Evolutionary conservation across 129 eudicot species (phyloP), one percentile per base, ranked within the genome.

Genomic region (Smallanthus sonchifolius): DNA sequence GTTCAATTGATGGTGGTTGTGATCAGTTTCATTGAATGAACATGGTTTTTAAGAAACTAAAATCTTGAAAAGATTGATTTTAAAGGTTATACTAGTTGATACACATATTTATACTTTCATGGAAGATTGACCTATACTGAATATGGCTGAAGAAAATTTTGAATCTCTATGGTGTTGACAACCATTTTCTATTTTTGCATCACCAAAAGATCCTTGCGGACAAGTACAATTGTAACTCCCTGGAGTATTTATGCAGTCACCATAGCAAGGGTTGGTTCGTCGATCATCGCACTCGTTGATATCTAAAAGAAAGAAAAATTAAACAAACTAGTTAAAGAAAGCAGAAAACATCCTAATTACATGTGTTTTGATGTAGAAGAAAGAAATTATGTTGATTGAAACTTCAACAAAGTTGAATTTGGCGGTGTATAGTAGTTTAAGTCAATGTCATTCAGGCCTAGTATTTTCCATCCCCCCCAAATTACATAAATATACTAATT

Each of bases 201-300:
- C 66, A 8, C 86, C 86, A 10, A 3, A 24, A 15, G 62, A 65
- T 44, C 83, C 84, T 16, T 24, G 38, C 8, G 67, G 65, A 45
- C 87, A 83, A 36, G 72, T 38, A 64, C 87, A 83, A 13, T 9
- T 75, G 37, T 61, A 83, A 24, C 72, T 38, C 43, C 87, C 81
- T 14, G 11, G 60, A 52, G 61, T 69, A 65, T 83, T 83, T 4
- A 28, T 65, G 79, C 87, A 83, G 30, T 15, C 16, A 7, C 76
- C 72, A 56, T 42, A 51, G 38, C 83, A 79, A 2, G 36, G 55
- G 14, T 52, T 7, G 67, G 35, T 77, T 64, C n/a, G 36, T 30
- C 49, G 72, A 63, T 48, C 65, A 20, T 39, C 9, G 44, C 81
- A 77, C 66, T 77, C 81, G 9, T 79, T 38, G 28, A 79, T 63